Conservation (phyloP, 2,329 filamentous ascomycete species). For the Coleophoma eucalyptorum region DNA sequence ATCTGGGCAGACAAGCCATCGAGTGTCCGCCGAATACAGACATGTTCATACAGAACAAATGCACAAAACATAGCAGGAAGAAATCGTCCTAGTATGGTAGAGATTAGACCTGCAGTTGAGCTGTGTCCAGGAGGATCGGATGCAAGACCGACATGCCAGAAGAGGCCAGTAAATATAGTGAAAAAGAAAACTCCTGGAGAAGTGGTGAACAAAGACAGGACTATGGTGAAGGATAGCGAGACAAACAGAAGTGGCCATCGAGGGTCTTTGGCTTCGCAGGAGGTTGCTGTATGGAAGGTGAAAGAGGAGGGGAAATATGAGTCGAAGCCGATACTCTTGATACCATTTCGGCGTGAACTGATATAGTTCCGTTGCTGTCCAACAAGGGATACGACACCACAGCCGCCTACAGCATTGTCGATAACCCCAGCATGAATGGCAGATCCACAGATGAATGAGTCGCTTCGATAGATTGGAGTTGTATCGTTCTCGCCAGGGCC, state of each 20-base stretch:
- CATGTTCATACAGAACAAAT: conserved; percentile 84
- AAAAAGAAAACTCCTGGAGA: conserved; percentile 82
- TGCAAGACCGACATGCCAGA: conserved; percentile 86
- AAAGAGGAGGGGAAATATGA: conserved; percentile 89
- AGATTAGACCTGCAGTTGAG: conserved; percentile 68
- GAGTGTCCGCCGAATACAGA: conserved; percentile 70
- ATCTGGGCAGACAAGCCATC: conserved; percentile 73
- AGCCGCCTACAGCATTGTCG: conserved; percentile 68
- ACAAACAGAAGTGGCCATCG: conserved; percentile 82
- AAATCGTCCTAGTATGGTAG: conserved; percentile 74
- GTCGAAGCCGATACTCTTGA: conserved; percentile 73
- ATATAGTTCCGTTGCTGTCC: conserved; percentile 64
- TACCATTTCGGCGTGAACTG: conserved; percentile 65
- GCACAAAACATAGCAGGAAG: conserved; percentile 84
- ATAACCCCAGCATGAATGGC: conserved; percentile 83
- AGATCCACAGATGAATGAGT: conserved; percentile 82
- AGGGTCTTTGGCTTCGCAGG: conserved; percentile 69
- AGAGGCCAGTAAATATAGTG: conserved; percentile 74
- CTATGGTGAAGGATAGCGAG: conserved; percentile 72
- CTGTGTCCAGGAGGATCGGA: conserved; percentile 76
- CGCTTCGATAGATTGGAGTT: conserved; percentile 71
- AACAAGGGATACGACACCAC: conserved; percentile 72
- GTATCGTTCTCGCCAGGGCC: conserved; percentile 45
- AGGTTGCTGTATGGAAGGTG: conserved; percentile 64
- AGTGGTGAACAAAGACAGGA: conserved; percentile 78